Evolutionary conservation across 2,329 filamentous ascomycete genomes (phyloP), one percentile per base, ranked within the genome.

Genomic region (Aspergillus sp.): DNA sequence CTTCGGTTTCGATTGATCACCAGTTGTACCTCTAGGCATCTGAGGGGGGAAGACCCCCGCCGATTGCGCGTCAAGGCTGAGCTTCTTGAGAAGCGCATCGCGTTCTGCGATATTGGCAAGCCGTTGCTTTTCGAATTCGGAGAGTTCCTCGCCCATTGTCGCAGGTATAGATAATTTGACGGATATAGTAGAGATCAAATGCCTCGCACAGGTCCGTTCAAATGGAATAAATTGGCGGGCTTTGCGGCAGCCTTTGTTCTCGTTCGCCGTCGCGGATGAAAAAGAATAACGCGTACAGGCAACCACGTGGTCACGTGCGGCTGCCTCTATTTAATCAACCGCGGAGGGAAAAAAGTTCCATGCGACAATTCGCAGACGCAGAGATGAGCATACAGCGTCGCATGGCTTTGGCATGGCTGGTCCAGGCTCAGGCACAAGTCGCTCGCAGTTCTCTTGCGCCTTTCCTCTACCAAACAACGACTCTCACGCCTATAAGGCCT

Each of bases 51-150:
- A 89, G 11, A 89, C 79, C n/a, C 89, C 88, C 0, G 90, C 86
- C 0, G 89, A 83, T 2, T 85, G 85, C 2, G 84, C 82, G 67
- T 87, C 83, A 63, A 84, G 78, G 36, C 89, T 88, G 1, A 96
- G 83, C 58, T 92, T 89, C 58, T 89, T 89, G 0, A 97, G 76
- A 0, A 96, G 81, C 71, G 88, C 90, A 73, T 93, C 89, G 66
- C 96, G 95, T 53, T 90, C 87, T 0, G 88, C 90, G 41, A 96
- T 96, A 64, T 96, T 96, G 59, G 92, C 91, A 15, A 91, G 84
- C 0, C 93, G 84, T 64, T 90, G 87, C 66, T 88, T 87, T 80
- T 96, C 93, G 74, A 96, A 97, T 39, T 91, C 90, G 74, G 90
- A 96, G 66, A 96, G 78, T 36, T 83, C 83, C 30, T 77, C 71